Evolutionary conservation across 768 basidiomycete species (phyloP).

Genomic region (Mrakia gelida): DNA sequence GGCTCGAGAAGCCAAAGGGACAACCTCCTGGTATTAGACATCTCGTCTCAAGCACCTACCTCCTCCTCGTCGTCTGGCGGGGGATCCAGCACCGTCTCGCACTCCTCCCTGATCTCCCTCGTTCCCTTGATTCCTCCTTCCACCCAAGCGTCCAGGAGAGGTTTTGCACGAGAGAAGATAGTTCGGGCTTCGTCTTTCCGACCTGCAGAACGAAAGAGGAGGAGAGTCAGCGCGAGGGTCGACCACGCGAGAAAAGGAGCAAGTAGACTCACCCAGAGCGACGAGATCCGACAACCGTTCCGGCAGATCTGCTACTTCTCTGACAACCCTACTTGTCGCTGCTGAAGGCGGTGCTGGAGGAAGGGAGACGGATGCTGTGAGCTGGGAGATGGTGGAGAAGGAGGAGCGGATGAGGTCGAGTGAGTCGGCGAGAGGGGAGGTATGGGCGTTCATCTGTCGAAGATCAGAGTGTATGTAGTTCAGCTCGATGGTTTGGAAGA

Average conservation of each 20-base stretch:
- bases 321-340: background rate
- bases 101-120: background rate
- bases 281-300: slow-evolving; percentile 2
- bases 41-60: too few species aligned
- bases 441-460: slow-evolving; percentile 30
- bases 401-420: slow-evolving; percentile 26
- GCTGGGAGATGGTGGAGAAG: slow-evolving; percentile 31
- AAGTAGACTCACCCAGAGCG: background rate
- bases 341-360: background rate
- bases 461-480: background rate
- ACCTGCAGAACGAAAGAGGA: background rate
- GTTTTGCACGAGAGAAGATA: background rate
- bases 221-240: background rate
- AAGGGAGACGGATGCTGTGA: slow-evolving; percentile 22
- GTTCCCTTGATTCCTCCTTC: background rate
- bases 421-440: slow-evolving; percentile 29
- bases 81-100: background rate
- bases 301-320: slow-evolving; percentile 21
- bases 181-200: background rate
- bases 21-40: too few species aligned
- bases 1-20: too few species aligned
- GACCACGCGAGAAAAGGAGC: background rate
- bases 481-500: background rate
- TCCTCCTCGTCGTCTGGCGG: too few species aligned
- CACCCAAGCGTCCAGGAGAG: background rate